Evolutionary conservation across 345 rosid genomes (phyloP), one percentile per base, ranked within the genome.

Genomic region (Populus euphratica): DNA sequence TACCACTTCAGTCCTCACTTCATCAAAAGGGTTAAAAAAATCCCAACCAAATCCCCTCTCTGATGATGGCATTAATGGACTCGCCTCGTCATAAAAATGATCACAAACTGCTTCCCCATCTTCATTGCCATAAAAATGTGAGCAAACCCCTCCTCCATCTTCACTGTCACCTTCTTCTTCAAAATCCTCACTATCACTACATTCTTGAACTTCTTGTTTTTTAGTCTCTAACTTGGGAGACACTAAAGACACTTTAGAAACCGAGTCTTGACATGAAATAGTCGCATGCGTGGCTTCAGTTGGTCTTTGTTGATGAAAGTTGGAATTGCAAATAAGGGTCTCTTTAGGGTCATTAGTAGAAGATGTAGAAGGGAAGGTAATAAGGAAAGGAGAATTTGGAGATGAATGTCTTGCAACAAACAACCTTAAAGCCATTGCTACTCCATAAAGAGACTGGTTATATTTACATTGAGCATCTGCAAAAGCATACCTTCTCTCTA

Each of bases 401-500:
- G 85, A 80, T 59, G 87, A 87, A 72, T 82, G 86, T 39, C 86
- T 73, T 25, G 79, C 80, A 3, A 79, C 83, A 80, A 87, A 83
- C 39, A 85, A 59, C 52, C 80, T 80, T 41, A 85, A 70, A 67
- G 90, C 85, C 70, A 82, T 82, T 16, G 88, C 86, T 21, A 87
- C 80, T 14, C 73, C 84, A 64, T 80, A 75, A n/a, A 85, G 81
- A 71, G 83, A 80, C 68, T 82, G 86, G 70, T 80, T 85, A 75
- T 85, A 87, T 82, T 76, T 87, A 36, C 68, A 72, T 21, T 87
- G 88, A 11, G 87, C 87, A 41, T 82, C 80, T 12, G 88, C 87
- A 73, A 87, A 79, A 21, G 75, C 79, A 67, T 85, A 82, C 78
- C 88, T 78, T 52, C 65, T 72, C 76, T 82, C 83, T 39, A 83